Evolutionary conservation across 805 yeast genomes (phyloP).

Genomic region (Starmerella cellae): DNA sequence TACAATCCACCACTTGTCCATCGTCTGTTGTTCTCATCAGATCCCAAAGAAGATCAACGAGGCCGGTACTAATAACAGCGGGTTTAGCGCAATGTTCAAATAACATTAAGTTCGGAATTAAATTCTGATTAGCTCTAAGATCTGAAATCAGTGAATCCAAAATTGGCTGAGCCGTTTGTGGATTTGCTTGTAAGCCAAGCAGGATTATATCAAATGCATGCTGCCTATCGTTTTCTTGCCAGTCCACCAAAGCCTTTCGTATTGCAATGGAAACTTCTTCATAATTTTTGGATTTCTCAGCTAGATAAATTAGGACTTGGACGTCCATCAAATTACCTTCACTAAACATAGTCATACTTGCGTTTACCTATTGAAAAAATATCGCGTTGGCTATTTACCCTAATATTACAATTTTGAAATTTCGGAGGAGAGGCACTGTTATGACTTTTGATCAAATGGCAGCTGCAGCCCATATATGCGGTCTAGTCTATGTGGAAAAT

Average conservation of each 20-base stretch:
- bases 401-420: too few relatives aligned
- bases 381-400: too few relatives aligned
- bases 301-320: constrained; percentile 9
- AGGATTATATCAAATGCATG: constrained; percentile 4
- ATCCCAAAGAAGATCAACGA: constrained; percentile 1
- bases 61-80: neutral
- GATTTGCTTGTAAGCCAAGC: constrained; percentile 4
- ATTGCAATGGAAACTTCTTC: neutral
- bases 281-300: constrained; percentile 4
- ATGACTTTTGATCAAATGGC: too few relatives aligned
- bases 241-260: neutral
- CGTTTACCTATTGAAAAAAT: too few relatives aligned
- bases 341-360: too few relatives aligned
- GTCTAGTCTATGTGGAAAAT: too few relatives aligned
- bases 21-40: constrained; percentile 10
- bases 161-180: neutral
- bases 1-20: constrained; percentile 5
- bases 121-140: neutral
- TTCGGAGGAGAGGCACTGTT: too few relatives aligned
- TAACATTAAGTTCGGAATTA: constrained; percentile 1
- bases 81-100: constrained; percentile 7
- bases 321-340: too few relatives aligned
- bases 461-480: too few relatives aligned
- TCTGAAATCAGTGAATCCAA: neutral
- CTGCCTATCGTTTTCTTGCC: neutral